Evolutionary conservation across 2,329 filamentous ascomycete genomes (phyloP), one percentile per base, ranked within the genome.

Genomic region (Trichocomaceae sp.): DNA sequence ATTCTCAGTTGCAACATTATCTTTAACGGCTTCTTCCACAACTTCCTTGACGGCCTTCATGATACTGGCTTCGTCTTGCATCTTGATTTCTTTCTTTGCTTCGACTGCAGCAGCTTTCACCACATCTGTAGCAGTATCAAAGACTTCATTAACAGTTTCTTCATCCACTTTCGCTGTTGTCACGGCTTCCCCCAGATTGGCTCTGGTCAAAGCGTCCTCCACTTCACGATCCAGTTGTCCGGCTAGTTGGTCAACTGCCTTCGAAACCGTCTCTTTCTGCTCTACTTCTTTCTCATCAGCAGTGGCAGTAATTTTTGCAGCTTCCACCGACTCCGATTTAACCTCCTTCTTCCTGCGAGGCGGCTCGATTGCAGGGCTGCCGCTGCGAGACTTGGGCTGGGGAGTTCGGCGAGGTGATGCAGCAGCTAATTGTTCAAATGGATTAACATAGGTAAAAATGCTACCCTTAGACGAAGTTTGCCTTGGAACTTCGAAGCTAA

Each of bases 361-460:
- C 57, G 33, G 59, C 48, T 70, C 68, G 22, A 69, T 64, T 41
- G 66, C 69, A 6, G 73, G 63, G 73, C 75, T 62, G 68, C 69
- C 61, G 63, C 69, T 64, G 69, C 75, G 61, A 52, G 69, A 64
- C 49, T 69, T 66, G 33, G 66, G 65, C 62, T 78, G 78, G n/a
- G 80, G 77, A 23, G 79, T 79, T 53, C 73, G 75, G 51, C 81
- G 79, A 37, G 83, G 83, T 58, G 83, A 86, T 2, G 83, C 83
- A 44, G 83, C 83, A 55, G 83, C 80, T 58, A 88, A 73, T 63
- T 86, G 79, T 56, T 88, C 84, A 62, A 88, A 88, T 1, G 85
- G 85, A 62, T 88, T 88, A 62, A 84, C 78, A 69, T 88, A 87
- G 26, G 79, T 87, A 68, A 88, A 88, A 52, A 85, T 76, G 52